Evolutionary conservation across 371 early-diverging fungal genomes (phyloP), one percentile per base, ranked within the genome.

Genomic region (Funneliformis caledonium): DNA sequence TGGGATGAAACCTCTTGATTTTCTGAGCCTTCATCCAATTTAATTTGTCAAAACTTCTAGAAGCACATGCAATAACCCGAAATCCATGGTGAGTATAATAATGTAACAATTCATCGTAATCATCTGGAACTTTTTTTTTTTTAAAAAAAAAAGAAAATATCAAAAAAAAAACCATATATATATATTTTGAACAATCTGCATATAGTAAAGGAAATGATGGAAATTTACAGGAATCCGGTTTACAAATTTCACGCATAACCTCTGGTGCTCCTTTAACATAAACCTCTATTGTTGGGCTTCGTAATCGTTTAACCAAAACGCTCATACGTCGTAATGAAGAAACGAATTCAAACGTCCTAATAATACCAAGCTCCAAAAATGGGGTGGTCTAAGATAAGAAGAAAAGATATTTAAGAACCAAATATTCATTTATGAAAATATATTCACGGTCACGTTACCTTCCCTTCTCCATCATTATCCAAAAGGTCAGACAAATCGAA

Each of bases 181-280:
- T 7, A 19, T 45, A 42, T 7, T 31, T 31, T 8, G 19, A 19
- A 42, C 43, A 12, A 37, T 37, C 37, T 37, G 37, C 43, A 33
- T 37, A 33, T 33, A 65, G 37, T 19, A 69, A 26, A 64, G 22
- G 37, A 37, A 73, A 43, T 10, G 33, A 60, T 19, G 43, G 52
- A 10, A 45, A 76, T 86, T 84, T 85, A 89, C 89, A 82, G 31
- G 93, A 84, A 56, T 91, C 93, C 10, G 94, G 90, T 45, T 79
- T 82, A 84, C 99, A 98, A 59, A 98, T 94, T 47, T 93, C 90
- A 43, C 88, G 88, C 89, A 98, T 93, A 5, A 93, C 95, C 83
- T 99, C 99, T 0, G 99, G 99, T 0, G 99, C 98, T 8, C 99
- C 99, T 84, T 99, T 99, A 45, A 96, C 96, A 85, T 94, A 98